These are phyloP conservation scores for Buddleja alternifolia DNA, from an alignment of 257 asterid species.

Conservation along the genomic window DNA sequence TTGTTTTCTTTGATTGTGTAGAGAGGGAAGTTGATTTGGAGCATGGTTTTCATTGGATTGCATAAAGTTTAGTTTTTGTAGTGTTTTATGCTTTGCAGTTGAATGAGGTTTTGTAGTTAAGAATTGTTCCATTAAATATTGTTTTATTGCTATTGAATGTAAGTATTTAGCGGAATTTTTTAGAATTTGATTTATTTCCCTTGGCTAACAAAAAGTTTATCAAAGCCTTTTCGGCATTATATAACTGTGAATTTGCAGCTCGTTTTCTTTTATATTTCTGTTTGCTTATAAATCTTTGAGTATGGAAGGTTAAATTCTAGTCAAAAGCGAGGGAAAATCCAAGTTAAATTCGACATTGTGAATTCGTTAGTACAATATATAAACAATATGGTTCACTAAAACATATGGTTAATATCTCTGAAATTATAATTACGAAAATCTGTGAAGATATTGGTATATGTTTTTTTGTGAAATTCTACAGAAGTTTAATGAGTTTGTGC, in stretches of 20 bases:
- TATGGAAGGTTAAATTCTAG: neutral
- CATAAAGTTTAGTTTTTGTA: neutral
- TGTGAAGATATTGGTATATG: slow-evolving; percentile 1
- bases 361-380: neutral
- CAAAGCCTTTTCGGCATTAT: neutral
- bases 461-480: neutral
- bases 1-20: neutral
- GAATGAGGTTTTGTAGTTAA: neutral
- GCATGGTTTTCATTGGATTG: slow-evolving; percentile 9
- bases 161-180: neutral
- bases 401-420: neutral
- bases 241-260: neutral
- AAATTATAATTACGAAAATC: neutral
- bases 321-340: neutral
- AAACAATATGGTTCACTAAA: neutral
- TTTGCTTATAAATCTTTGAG: slow-evolving; percentile 1
- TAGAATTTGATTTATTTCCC: neutral
- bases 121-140: neutral
- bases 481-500: slow-evolving; percentile 20
- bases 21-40: neutral
- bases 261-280: neutral
- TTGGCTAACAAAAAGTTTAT: neutral
- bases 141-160: neutral
- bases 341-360: slow-evolving; percentile 6
- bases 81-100: slow-evolving; percentile 24